A percentile compares a stretch with the other conserved stretches of the same genome.
phyloP scores from a whole-genome alignment of 2,329 filamentous ascomycete species.

The Colletotrichum neosansevieriae region DNA sequence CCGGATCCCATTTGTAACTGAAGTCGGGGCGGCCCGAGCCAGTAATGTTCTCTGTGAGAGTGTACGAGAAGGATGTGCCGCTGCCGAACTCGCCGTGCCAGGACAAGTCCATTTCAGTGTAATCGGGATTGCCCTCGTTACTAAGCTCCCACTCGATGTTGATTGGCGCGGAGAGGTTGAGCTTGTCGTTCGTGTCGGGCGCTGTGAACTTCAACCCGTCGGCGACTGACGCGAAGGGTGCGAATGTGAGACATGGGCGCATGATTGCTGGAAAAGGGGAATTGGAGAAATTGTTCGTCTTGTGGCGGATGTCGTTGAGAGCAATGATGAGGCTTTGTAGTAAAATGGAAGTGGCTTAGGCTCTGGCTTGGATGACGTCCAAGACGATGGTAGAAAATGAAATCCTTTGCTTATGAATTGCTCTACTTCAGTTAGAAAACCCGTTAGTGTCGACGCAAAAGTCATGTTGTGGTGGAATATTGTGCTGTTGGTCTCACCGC shows the following conservation, averaged over 20 bases:
- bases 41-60: not conserved
- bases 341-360: too few species aligned
- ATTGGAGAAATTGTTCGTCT: too few species aligned
- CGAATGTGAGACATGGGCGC: not conserved
- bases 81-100: not conserved
- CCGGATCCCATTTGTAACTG: slow-evolving; percentile 1
- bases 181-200: slow-evolving; percentile 3
- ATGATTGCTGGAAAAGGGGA: not conserved
- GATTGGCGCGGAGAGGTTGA: slow-evolving; percentile 1
- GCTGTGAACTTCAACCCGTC: slow-evolving; percentile 1
- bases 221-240: not conserved
- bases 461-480: too few species aligned
- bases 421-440: too few species aligned
- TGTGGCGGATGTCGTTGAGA: too few species aligned
- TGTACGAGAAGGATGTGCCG: not conserved
- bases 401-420: too few species aligned
- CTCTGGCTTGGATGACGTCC: too few species aligned
- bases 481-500: too few species aligned
- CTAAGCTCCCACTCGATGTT: not conserved
- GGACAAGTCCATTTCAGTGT: not conserved
- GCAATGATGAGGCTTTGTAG: too few species aligned
- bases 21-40: not conserved
- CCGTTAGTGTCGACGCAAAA: too few species aligned
- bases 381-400: too few species aligned
- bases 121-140: not conserved